Evolutionary conservation across 129 eudicot genomes (phyloP), one percentile per base, ranked within the genome.

Genomic region (Artemisia tridentata): DNA sequence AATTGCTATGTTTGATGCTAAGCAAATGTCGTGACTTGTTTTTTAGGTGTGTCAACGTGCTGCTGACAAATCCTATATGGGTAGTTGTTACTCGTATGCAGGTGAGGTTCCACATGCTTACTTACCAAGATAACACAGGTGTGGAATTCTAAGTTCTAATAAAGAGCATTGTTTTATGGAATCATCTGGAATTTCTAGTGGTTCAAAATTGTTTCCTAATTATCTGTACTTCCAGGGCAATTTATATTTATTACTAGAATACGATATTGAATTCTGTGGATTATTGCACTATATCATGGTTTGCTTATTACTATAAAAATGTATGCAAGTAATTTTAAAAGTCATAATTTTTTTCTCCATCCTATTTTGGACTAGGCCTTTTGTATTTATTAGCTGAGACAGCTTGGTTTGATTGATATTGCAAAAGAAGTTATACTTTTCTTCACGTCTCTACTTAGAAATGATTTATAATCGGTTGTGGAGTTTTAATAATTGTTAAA

Each of bases 21-120:
- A 49, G 21, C 14, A 63, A 15, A 10, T 74, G n/a, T 78, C 48
- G 60, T 60, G 15, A 62, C 45, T 77, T 71, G 27, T 52, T 61
- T 58, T 55, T 4, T 75, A 93, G 98, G 97, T 93, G 97, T 81
- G 86, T 87, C 45, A 93, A 93, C 82, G 98, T 93, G 77, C 92
- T 93, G 87, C 81, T 93, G 76, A 93, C 98, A 59, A 93, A 87
- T 87, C 98, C 98, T 70, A 93, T 93, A 67, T 93, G 98, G 98
- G 95, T 93, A 72, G 90, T 93, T 65, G 98, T 93, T 74, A 93
- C 97, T 34, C 92, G 98, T 63, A 93, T 93, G 98, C 98, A 92
- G 96, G 98, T 92, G 77, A 79, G 60, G 16, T 19, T 13, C 11
- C 45, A 15, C 50, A 67, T 47, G 59, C 60, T 46, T 75, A 38